Conservation (phyloP, 495 filamentous ascomycete species). For the Parmelia sp. region DNA sequence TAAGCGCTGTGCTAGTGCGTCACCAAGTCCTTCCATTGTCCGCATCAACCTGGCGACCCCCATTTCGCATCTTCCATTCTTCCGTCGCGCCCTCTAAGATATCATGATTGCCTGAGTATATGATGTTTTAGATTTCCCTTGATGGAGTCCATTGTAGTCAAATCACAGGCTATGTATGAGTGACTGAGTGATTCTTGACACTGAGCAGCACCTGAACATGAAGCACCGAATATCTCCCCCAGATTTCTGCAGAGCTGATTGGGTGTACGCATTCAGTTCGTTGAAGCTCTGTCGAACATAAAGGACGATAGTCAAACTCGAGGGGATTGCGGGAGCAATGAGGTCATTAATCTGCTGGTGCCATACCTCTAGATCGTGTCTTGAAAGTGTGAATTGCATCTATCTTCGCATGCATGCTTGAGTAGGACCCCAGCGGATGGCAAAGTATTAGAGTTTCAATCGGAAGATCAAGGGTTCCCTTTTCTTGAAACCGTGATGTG, state of each 20-base stretch:
- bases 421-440: not conserved
- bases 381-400: not conserved
- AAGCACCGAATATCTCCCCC: not conserved
- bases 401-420: not conserved
- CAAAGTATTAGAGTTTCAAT: not conserved
- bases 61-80: not conserved
- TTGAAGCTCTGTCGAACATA: not conserved
- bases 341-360: not conserved
- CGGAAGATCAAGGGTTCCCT: too few species aligned
- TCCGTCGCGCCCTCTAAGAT: not conserved
- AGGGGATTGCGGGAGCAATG: not conserved
- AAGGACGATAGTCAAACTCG: not conserved
- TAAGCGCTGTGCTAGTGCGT: not conserved
- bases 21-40: too few species aligned
- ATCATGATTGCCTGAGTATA: not conserved
- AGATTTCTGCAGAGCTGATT: not conserved
- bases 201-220: not conserved
- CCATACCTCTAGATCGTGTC: not conserved
- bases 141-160: not conserved
- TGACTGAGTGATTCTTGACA: too few species aligned
- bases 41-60: too few species aligned
- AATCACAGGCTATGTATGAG: not conserved
- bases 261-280: not conserved
- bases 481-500: too few species aligned
- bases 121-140: not conserved